Conservation (phyloP, 78 protist species). For the Planoprotostelium fungivorum region DNA sequence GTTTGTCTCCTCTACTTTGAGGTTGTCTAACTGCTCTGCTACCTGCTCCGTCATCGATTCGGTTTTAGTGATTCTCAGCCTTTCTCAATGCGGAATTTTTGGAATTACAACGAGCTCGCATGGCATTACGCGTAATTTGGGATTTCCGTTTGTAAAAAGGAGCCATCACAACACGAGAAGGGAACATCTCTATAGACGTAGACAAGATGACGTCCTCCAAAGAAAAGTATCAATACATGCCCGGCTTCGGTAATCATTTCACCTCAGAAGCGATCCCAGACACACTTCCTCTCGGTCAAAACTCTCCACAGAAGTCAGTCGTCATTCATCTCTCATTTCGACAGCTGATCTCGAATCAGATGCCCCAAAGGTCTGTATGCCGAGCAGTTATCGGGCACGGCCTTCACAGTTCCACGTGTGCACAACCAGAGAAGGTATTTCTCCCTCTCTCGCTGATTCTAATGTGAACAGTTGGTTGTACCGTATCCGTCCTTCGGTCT, state of each 20-base stretch:
- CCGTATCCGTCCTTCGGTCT: constrained; percentile 79
- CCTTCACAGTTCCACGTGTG: constrained; percentile 83
- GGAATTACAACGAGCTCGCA: too few species aligned
- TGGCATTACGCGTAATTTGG: too few species aligned
- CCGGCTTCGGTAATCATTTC: constrained; percentile 76
- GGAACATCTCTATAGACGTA: too few species aligned
- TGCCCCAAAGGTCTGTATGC: constrained; percentile 88
- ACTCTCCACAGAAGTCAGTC: constrained; percentile 78
- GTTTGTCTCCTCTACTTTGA: neutral
- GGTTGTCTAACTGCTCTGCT: too few species aligned
- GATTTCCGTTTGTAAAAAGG: too few species aligned
- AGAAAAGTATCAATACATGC: constrained; percentile 58
- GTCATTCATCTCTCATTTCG: neutral
- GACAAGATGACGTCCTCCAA: too few species aligned
- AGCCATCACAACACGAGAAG: too few species aligned
- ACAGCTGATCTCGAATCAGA: too few species aligned
- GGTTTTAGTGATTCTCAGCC: too few species aligned
- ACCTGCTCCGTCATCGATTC: too few species aligned
- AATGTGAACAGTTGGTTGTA: constrained; percentile 73
- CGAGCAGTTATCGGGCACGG: constrained; percentile 91
- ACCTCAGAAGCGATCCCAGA: constrained; percentile 76
- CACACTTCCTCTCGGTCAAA: constrained; percentile 84
- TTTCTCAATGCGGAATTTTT: too few species aligned
- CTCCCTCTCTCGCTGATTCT: neutral
- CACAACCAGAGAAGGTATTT: constrained; percentile 64